Evolutionary conservation across 805 yeast genomes (phyloP).

Genomic region (Saturnispora quitensis): DNA sequence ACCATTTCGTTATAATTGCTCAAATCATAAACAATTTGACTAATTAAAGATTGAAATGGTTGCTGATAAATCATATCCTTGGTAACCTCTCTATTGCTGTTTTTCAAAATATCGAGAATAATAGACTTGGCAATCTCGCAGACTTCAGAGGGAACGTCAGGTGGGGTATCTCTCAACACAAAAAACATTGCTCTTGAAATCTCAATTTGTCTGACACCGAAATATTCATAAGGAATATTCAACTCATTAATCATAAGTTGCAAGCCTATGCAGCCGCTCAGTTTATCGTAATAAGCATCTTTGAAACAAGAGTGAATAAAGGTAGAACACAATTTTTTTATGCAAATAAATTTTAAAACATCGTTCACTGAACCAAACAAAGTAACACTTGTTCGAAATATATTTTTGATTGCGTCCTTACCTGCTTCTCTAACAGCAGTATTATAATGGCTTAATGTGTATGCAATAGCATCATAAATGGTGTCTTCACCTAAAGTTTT

Average conservation of each 20-base stretch:
- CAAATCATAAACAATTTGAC: constrained; percentile 86
- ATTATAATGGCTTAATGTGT: constrained; percentile 72
- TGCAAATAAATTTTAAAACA: constrained; percentile 63
- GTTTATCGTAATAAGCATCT: constrained; percentile 74
- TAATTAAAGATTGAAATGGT: constrained; percentile 70
- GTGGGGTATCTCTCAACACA: constrained; percentile 81
- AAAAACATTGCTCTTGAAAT: constrained; percentile 79
- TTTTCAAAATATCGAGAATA: constrained; percentile 51
- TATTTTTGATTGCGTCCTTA: constrained; percentile 48
- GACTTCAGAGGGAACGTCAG: constrained; percentile 78
- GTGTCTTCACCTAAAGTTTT: constrained; percentile 60
- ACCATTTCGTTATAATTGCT: constrained; percentile 82
- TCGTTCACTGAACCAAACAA: constrained; percentile 62
- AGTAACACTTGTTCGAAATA: constrained; percentile 51
- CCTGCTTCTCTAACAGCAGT: constrained; percentile 66
- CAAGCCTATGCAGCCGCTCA: constrained; percentile 85
- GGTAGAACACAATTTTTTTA: constrained; percentile 66
- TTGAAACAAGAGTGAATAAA: constrained; percentile 90
- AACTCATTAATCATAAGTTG: constrained; percentile 62
- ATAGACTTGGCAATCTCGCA: constrained; percentile 61
- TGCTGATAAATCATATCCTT: constrained; percentile 58
- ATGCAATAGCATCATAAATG: constrained; percentile 64
- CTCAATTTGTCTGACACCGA: constrained; percentile 72
- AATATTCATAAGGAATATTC: constrained; percentile 61
- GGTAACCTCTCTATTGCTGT: constrained; percentile 55